Conservation (phyloP, 208 protist genomes). For the Acanthamoeba triangularis region DNA sequence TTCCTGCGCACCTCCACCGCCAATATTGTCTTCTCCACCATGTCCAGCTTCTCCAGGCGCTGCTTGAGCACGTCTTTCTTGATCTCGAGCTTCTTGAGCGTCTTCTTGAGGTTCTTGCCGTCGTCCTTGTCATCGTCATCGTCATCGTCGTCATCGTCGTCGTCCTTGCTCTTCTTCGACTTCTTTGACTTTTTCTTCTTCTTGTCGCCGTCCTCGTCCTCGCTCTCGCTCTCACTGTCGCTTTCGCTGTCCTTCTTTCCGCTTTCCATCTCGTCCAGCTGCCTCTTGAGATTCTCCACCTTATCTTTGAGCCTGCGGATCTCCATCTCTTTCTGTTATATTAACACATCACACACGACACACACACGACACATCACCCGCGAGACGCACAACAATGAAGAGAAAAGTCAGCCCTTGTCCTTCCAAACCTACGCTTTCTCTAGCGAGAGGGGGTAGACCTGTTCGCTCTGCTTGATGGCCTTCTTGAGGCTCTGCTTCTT, state of each 20-base stretch:
- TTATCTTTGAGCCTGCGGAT: conserved; percentile 61
- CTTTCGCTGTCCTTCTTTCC: conserved; percentile 64
- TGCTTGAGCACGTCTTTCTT: conserved; percentile 61
- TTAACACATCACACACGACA: too few species aligned
- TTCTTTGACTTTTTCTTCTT: conserved; percentile 55
- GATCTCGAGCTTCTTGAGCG: conserved; percentile 43
- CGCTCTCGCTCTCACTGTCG: conserved; percentile 26
- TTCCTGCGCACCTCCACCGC: conserved; percentile 40
- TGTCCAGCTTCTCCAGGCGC: conserved; percentile 52
- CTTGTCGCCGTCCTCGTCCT: neutral
- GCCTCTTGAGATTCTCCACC: conserved; percentile 31
- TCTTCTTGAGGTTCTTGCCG: conserved; percentile 65
- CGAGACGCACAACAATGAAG: neutral
- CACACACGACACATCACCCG: neutral
- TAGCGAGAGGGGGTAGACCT: neutral
- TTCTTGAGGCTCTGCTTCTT: conserved; percentile 75
- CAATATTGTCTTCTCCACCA: conserved; percentile 45
- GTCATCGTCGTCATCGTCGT: conserved; percentile 39
- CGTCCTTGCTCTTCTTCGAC: neutral
- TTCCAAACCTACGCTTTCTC: too few species aligned
- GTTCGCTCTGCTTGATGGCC: conserved; percentile 69
- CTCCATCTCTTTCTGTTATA: conserved; percentile 47
- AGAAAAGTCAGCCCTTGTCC: neutral
- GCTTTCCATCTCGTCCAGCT: conserved; percentile 56
- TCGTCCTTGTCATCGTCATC: neutral